Percentiles rank a stretch among this genome's conserved stretches.
phyloP scores from a whole-genome alignment of 2,329 filamentous ascomycete genomes.

The Trichoderma arundinaceum region DNA sequence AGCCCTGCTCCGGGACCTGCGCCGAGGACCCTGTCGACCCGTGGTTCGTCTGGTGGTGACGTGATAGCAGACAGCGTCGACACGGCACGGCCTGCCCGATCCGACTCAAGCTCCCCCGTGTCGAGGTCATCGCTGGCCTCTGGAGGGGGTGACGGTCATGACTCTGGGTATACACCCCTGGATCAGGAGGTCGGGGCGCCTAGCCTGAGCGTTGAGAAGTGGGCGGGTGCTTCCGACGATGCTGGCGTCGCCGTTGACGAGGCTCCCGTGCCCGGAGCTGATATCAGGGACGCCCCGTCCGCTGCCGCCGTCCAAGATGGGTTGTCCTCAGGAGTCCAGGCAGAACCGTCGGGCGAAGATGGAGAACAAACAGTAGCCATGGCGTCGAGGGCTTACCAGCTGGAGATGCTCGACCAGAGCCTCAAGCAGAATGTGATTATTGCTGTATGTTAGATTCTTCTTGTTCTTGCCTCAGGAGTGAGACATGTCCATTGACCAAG shows the following conservation, averaged over 20 bases:
- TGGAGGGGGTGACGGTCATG: not conserved
- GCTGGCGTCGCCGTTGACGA: constrained; percentile 10
- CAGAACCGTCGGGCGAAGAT: constrained; percentile 19
- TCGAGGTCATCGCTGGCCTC: not conserved
- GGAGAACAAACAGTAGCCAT: constrained; percentile 41
- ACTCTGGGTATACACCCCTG: not conserved
- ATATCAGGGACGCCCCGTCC: constrained; percentile 27
- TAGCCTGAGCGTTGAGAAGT: constrained; percentile 11
- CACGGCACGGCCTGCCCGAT: not conserved
- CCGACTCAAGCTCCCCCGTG: not conserved
- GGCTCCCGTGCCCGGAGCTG: not conserved
- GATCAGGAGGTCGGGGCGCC: not conserved
- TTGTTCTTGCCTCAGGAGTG: not conserved
- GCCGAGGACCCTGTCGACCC: constrained; percentile 1
- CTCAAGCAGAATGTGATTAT: constrained; percentile 73
- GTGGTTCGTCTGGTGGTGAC: constrained; percentile 14
- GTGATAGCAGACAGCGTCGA: not conserved
- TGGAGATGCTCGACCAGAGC: constrained; percentile 76
- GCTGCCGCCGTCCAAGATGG: constrained; percentile 17
- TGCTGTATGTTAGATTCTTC: constrained; percentile 55
- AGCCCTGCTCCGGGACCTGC: constrained; percentile 8
- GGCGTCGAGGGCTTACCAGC: constrained; percentile 67
- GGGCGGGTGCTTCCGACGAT: constrained; percentile 2
- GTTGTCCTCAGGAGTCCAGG: constrained; percentile 11
- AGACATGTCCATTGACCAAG: constrained; percentile 15